Percentiles rank a stretch among this genome's conserved stretches.
These are phyloP conservation scores for Umbelopsis sp. DNA, from an alignment of 371 early-diverging fungal species.

Conservation along the genomic window DNA sequence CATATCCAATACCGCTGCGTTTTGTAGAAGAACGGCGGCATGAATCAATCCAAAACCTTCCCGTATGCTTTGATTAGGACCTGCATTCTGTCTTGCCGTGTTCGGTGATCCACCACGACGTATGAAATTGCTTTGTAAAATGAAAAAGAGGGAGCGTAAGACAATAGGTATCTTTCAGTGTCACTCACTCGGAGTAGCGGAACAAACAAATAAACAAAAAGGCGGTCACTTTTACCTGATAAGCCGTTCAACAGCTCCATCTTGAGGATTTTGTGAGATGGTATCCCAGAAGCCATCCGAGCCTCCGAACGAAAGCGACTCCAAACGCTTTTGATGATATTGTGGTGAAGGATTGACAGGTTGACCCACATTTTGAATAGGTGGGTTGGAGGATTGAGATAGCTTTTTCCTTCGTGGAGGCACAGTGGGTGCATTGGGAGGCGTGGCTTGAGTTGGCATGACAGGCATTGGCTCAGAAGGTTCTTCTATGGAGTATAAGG, in stretches of 20 bases:
- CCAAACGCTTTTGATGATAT: conserved; percentile 43
- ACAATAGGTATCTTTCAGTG: background rate
- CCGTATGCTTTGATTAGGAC: conserved; percentile 28
- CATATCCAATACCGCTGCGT: conserved; percentile 32
- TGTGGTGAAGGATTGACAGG: conserved; percentile 1
- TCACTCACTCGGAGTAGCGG: background rate
- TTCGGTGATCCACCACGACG: conserved; percentile 56
- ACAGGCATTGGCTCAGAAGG: conserved; percentile 22
- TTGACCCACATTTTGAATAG: background rate
- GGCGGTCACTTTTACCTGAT: conserved; percentile 35
- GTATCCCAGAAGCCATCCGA: conserved; percentile 54
- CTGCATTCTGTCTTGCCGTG: conserved; percentile 48
- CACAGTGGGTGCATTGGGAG: conserved; percentile 23
- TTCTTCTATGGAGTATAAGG: conserved; percentile 13
- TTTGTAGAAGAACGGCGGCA: conserved; percentile 39
- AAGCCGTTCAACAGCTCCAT: conserved; percentile 45
- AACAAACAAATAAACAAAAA: background rate
- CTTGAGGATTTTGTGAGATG: conserved; percentile 37
- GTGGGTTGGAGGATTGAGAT: conserved; percentile 4
- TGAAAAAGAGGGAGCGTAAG: too few relatives aligned
- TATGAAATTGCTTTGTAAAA: conserved; percentile 37
- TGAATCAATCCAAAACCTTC: conserved; percentile 55
- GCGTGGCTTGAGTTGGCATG: conserved; percentile 17
- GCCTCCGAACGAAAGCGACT: conserved; percentile 48
- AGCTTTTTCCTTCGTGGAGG: conserved; percentile 11